phyloP scores from a whole-genome alignment of 352 stramenopile genomes.

The Phytopythium vexans region DNA sequence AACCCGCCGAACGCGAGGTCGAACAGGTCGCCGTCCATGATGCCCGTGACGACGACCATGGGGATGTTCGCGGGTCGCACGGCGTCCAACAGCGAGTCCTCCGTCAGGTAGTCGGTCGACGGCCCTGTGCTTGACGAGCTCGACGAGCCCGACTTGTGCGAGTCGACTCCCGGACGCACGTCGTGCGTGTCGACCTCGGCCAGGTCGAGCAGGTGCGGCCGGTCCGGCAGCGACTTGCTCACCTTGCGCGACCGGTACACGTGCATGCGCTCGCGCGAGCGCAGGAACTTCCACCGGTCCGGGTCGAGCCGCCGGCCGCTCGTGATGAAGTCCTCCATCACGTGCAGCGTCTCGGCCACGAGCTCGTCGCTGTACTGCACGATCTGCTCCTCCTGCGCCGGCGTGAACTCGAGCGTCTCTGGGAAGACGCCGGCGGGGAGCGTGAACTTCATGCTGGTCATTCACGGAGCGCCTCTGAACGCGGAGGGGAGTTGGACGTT shows the following conservation, averaged over 20 bases:
- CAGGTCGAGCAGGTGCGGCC: slow-evolving; percentile 20
- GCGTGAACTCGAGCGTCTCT: slow-evolving; percentile 13
- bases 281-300: slow-evolving; percentile 28
- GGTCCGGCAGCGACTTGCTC: slow-evolving; percentile 14
- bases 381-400: slow-evolving; percentile 18
- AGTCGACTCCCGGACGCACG: slow-evolving; percentile 11
- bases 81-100: slow-evolving; percentile 24
- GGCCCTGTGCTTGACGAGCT: neutral
- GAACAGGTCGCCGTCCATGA: slow-evolving; percentile 28
- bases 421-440: slow-evolving; percentile 22
- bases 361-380: slow-evolving; percentile 26
- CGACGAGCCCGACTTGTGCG: slow-evolving; percentile 8
- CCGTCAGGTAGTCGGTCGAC: slow-evolving; percentile 25
- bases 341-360: slow-evolving; percentile 21
- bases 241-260: slow-evolving; percentile 25
- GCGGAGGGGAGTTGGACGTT: slow-evolving; percentile 6
- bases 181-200: slow-evolving; percentile 10
- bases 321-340: slow-evolving; percentile 28
- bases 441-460: slow-evolving; percentile 13
- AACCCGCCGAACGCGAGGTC: slow-evolving; percentile 29
- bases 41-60: slow-evolving; percentile 23
- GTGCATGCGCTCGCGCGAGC: slow-evolving; percentile 25
- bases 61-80: slow-evolving; percentile 21
- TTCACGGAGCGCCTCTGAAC: slow-evolving; percentile 6
- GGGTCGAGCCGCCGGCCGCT: slow-evolving; percentile 24